These are phyloP conservation scores for Wickerhamomyces strasburgensis DNA, from an alignment of 805 yeast species.

Conservation along the genomic window DNA sequence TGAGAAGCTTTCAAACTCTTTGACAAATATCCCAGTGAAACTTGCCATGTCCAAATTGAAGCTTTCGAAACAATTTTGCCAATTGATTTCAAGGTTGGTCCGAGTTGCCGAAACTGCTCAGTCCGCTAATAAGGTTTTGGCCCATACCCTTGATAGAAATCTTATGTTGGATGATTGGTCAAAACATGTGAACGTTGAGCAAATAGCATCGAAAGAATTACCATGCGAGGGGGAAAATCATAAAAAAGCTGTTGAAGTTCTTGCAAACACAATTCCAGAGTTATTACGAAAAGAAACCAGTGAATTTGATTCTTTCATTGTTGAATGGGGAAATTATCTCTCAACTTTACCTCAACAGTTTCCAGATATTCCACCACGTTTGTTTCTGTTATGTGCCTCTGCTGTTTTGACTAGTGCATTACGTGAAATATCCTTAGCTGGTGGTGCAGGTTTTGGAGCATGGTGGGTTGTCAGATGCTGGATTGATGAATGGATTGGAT, in stretches of 20 bases:
- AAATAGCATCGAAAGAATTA: constrained; percentile 43
- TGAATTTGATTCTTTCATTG: constrained; percentile 15
- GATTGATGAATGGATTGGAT: constrained; percentile 67
- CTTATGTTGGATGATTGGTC: constrained; percentile 58
- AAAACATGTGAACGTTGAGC: constrained; percentile 40
- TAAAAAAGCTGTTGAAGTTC: constrained; percentile 29
- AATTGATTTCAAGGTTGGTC: constrained; percentile 48
- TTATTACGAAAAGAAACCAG: constrained; percentile 22
- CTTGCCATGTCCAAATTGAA: constrained; percentile 48
- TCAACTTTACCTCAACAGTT: constrained; percentile 42
- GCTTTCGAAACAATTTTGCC: constrained; percentile 49
- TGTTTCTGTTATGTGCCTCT: constrained; percentile 48
- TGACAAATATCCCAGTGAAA: constrained; percentile 43
- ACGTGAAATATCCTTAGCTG: constrained; percentile 55
- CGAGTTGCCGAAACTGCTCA: constrained; percentile 50
- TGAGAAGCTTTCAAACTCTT: constrained; percentile 35
- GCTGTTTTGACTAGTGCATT: constrained; percentile 53
- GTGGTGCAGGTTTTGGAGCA: constrained; percentile 56
- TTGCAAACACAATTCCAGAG: constrained; percentile 32
- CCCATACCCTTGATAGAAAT: constrained; percentile 37
- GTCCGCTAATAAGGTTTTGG: constrained; percentile 43
- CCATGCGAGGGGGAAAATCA: constrained; percentile 40
- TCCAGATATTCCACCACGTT: constrained; percentile 46
- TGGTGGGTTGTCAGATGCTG: constrained; percentile 79
- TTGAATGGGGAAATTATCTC: constrained; percentile 31